Evolutionary conservation across 768 basidiomycete species (phyloP).

Genomic region (Piloderma croceum): DNA sequence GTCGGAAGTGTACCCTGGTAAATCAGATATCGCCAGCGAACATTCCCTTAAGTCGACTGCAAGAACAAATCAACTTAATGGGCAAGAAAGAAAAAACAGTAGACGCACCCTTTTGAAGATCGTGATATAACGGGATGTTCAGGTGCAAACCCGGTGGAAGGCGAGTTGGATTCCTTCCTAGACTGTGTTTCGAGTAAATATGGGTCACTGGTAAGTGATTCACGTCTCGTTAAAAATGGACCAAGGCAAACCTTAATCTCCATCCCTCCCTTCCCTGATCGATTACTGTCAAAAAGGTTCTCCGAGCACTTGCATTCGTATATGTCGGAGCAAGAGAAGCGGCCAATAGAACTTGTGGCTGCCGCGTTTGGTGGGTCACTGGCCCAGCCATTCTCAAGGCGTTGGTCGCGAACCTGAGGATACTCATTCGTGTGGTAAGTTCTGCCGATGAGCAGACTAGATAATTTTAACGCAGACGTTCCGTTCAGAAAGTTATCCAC

Average conservation of each 20-base stretch:
- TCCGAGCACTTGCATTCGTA: too few species aligned
- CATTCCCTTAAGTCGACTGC: slow-evolving; percentile 30
- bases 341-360: too few species aligned
- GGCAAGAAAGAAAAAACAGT: neutral
- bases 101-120: slow-evolving; percentile 33
- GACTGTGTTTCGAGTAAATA: slow-evolving; percentile 17
- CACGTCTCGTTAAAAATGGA: neutral
- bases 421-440: too few species aligned
- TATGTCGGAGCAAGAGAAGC: too few species aligned
- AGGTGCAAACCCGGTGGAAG: slow-evolving; percentile 42
- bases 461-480: too few species aligned
- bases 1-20: slow-evolving; percentile 30
- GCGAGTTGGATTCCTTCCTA: slow-evolving; percentile 41
- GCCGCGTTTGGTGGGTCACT: too few species aligned
- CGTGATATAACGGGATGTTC: slow-evolving; percentile 41
- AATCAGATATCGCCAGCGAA: slow-evolving; percentile 21
- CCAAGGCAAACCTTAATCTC: slow-evolving; percentile 35
- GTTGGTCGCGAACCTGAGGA: too few species aligned
- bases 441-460: too few species aligned
- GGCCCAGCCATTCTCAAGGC: too few species aligned
- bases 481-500: too few species aligned
- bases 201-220: neutral
- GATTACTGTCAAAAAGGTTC: slow-evolving; percentile 44
- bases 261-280: slow-evolving; percentile 50
- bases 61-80: slow-evolving; percentile 15